These are phyloP conservation scores for Ophiosphaerella herpotricha DNA, from an alignment of 2,329 filamentous ascomycete species.

Conservation along the genomic window DNA sequence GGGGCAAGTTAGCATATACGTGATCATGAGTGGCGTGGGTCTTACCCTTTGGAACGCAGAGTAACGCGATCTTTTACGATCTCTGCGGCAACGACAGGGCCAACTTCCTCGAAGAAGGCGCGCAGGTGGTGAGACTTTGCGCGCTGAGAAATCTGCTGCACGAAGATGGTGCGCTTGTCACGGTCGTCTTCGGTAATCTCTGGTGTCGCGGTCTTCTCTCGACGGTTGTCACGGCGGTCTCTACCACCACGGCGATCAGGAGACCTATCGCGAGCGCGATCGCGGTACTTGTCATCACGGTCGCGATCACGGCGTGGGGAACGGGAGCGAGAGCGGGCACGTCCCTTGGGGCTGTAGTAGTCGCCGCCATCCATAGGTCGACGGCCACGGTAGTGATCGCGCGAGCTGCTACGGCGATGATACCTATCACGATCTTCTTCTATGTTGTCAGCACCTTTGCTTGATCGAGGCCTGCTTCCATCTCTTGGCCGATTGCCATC, in stretches of 20 bases:
- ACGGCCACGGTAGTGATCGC: slow-evolving; percentile 34
- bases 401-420: slow-evolving; percentile 29
- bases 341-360: slow-evolving; percentile 46
- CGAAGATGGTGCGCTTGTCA: slow-evolving; percentile 95
- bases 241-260: slow-evolving; percentile 50
- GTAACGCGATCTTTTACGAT: slow-evolving; percentile 98
- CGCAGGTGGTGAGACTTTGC: slow-evolving; percentile 91
- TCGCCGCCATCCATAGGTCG: slow-evolving; percentile 41
- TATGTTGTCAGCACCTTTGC: slow-evolving; percentile 42
- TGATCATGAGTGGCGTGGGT: neutral
- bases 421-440: slow-evolving; percentile 45
- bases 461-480: slow-evolving; percentile 36
- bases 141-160: slow-evolving; percentile 95
- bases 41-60: slow-evolving; percentile 92
- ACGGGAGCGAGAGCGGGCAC: slow-evolving; percentile 44
- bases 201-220: slow-evolving; percentile 61
- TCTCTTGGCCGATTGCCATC: slow-evolving; percentile 38
- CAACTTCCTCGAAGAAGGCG: slow-evolving; percentile 93
- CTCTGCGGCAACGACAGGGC: slow-evolving; percentile 93
- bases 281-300: slow-evolving; percentile 44
- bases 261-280: slow-evolving; percentile 60
- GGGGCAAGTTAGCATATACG: slow-evolving; percentile 44
- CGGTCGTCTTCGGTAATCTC: slow-evolving; percentile 92
- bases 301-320: slow-evolving; percentile 47
- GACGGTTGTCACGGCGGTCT: slow-evolving; percentile 50